Evolutionary conservation across 169 alveolate genomes (phyloP).

Genomic region (Cryptosporidium ubiquitum): DNA sequence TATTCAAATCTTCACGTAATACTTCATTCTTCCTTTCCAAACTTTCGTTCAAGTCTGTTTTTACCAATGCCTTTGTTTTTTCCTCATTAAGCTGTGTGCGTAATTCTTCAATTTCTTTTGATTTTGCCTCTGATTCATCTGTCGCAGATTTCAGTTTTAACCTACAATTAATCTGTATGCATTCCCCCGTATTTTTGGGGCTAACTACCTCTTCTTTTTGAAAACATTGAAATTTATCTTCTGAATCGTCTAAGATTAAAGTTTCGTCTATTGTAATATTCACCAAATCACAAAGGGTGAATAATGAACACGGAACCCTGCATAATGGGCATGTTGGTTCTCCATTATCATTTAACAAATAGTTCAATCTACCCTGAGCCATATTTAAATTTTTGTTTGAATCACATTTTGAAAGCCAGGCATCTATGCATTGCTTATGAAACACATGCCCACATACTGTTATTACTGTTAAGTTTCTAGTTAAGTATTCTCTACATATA

Average conservation of each 20-base stretch:
- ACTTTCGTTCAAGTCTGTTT: neutral
- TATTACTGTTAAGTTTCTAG: constrained; percentile 30
- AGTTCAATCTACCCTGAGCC: constrained; percentile 13
- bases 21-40: constrained; percentile 47
- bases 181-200: neutral
- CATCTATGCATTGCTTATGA: constrained; percentile 46
- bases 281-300: constrained; percentile 58
- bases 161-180: constrained; percentile 13
- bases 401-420: constrained; percentile 42
- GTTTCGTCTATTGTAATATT: constrained; percentile 52
- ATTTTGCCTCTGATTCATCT: neutral
- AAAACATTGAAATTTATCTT: constrained; percentile 1
- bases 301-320: constrained; percentile 48
- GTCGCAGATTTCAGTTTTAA: neutral
- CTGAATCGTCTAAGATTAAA: constrained; percentile 15
- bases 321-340: constrained; percentile 71
- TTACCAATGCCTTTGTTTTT: neutral
- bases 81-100: neutral
- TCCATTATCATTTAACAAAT: constrained; percentile 1
- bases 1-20: constrained; percentile 36
- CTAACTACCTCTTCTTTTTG: neutral
- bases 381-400: neutral
- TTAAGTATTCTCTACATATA: constrained; percentile 55
- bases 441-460: constrained; percentile 72
- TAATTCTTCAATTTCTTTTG: neutral